phyloP scores from a whole-genome alignment of 306 rosid species.

The Quercus dentata region DNA sequence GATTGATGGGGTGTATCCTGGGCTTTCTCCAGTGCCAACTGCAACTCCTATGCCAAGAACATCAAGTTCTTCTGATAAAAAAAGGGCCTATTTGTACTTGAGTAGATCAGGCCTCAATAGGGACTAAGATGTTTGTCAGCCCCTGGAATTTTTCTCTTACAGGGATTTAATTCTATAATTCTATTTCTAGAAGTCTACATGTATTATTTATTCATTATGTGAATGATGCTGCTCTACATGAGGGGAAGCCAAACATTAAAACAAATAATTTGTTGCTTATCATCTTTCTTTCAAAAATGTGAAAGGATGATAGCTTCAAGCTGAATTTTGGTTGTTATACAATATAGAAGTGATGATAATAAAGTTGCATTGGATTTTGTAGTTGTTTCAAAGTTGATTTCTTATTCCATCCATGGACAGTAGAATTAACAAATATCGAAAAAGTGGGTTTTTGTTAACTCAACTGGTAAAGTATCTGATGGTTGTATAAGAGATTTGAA shows the following conservation, averaged over 20 bases:
- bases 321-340: not conserved
- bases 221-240: not conserved
- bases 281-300: not conserved
- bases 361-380: not conserved
- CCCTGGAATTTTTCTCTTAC: not conserved
- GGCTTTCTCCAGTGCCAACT: conserved; percentile 45
- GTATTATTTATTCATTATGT: conserved; percentile 3
- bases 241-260: not conserved
- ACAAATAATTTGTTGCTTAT: not conserved
- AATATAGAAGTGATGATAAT: not conserved
- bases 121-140: conserved; percentile 21
- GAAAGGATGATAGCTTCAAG: not conserved
- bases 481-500: too few relatives aligned
- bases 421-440: not conserved
- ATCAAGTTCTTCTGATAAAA: conserved; percentile 20
- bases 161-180: not conserved
- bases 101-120: conserved; percentile 36
- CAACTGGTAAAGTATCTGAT: too few relatives aligned
- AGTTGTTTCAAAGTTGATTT: not conserved
- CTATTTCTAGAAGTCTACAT: not conserved
- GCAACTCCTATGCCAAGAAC: not conserved
- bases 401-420: not conserved
- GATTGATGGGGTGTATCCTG: conserved; percentile 50
- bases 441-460: too few relatives aligned
- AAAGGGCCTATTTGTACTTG: conserved; percentile 43